Percentiles rank a stretch among this genome's conserved stretches.
Evolutionary conservation across 306 rosid genomes (phyloP).

Genomic region (Boehmeria nivea): DNA sequence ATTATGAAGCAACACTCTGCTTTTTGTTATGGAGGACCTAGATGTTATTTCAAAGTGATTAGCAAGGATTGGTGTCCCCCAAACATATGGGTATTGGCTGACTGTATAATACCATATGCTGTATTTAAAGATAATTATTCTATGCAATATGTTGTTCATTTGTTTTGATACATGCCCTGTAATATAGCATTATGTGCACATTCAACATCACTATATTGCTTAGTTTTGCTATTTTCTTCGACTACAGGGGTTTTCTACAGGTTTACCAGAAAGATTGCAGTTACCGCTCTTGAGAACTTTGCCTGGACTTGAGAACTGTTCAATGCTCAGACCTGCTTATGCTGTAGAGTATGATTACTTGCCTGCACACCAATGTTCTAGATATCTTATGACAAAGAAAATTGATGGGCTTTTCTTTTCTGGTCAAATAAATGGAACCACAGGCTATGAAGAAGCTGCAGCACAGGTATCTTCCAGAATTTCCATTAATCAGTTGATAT

Average conservation of each 20-base stretch:
- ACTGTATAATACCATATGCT: too few species aligned
- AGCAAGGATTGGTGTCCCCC: too few species aligned
- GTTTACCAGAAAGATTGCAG: conserved; percentile 91
- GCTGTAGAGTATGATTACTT: conserved; percentile 95
- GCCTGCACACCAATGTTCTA: conserved; percentile 86
- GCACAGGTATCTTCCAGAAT: conserved; percentile 58
- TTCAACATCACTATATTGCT: conserved; percentile 1
- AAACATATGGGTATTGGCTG: too few species aligned
- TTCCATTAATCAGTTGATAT: conserved; percentile 14
- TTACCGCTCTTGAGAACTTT: conserved; percentile 90
- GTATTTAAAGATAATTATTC: too few species aligned
- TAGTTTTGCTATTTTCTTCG: conserved; percentile 20
- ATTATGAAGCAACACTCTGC: too few species aligned
- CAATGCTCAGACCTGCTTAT: conserved; percentile 97
- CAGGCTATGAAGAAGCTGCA: conserved; percentile 98
- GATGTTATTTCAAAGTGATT: neutral
- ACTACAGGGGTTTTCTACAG: conserved; percentile 86
- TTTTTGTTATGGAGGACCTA: too few species aligned
- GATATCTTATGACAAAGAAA: conserved; percentile 95
- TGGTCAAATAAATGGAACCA: conserved; percentile 98
- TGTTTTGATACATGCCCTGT: too few species aligned
- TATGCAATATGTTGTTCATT: too few species aligned
- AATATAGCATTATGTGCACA: too few species aligned
- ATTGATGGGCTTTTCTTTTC: conserved; percentile 91
- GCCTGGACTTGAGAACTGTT: conserved; percentile 96